Conservation (phyloP, 106 monocot species). For the Amphibolis antarctica region DNA sequence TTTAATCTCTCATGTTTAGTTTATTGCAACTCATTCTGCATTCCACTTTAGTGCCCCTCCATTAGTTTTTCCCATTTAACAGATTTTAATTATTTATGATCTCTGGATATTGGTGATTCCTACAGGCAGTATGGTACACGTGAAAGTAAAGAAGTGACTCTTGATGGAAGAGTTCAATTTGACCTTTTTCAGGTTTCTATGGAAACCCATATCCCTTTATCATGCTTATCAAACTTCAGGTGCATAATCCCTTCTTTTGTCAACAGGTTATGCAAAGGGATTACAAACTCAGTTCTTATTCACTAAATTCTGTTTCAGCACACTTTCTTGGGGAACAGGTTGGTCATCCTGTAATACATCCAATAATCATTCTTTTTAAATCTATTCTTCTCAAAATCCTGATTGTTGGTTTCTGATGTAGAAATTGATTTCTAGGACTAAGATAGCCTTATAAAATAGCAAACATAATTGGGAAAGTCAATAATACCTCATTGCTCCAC, state of each 20-base stretch:
- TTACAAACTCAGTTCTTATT: slow-evolving; percentile 99
- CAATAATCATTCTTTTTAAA: background rate
- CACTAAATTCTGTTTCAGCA: slow-evolving; percentile 96
- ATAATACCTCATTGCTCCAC: no score
- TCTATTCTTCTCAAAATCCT: background rate
- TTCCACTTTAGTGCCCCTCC: no score
- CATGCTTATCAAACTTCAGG: background rate
- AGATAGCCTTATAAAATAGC: background rate
- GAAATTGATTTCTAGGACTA: background rate
- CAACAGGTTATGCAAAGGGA: slow-evolving; percentile 93
- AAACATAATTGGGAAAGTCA: background rate
- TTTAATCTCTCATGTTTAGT: no score
- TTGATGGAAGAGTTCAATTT: slow-evolving; percentile 99
- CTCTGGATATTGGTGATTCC: background rate
- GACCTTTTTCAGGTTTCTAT: slow-evolving; percentile 82
- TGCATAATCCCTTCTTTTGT: background rate
- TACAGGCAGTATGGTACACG: slow-evolving; percentile 87
- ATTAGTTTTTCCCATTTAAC: no score
- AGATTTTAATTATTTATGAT: background rate
- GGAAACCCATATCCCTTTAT: background rate
- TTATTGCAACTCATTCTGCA: no score
- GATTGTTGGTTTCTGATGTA: background rate
- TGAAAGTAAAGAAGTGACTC: slow-evolving; percentile 93
- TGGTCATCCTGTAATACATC: slow-evolving; percentile 6
- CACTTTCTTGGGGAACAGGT: slow-evolving; percentile 96